These are phyloP conservation scores for Podila horticola DNA, from an alignment of 192 early-diverging fungal species.

Conservation along the genomic window DNA sequence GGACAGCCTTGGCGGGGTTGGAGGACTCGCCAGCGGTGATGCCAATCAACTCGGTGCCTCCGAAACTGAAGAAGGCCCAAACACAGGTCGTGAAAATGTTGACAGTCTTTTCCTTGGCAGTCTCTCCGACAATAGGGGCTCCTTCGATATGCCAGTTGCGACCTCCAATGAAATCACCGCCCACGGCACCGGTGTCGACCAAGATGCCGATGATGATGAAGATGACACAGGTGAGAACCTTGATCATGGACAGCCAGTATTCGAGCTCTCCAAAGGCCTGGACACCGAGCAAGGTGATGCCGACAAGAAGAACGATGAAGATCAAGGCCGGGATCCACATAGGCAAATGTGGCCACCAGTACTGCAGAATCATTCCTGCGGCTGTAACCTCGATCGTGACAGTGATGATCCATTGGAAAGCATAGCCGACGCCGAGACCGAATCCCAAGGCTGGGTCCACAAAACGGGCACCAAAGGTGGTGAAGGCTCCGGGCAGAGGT, in stretches of 20 bases:
- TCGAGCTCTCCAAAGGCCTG: constrained; percentile 86
- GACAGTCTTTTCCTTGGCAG: constrained; percentile 1
- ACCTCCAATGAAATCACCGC: constrained; percentile 58
- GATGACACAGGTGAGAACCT: constrained; percentile 80
- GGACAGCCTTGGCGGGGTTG: constrained; percentile 67
- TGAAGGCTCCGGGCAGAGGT: constrained; percentile 84
- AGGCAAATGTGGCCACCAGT: constrained; percentile 50
- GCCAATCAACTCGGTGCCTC: constrained; percentile 91
- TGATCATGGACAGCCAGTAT: constrained; percentile 84
- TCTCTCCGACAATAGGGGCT: constrained; percentile 67
- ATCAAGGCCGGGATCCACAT: constrained; percentile 46
- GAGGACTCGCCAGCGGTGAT: constrained; percentile 87
- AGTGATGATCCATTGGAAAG: constrained; percentile 65
- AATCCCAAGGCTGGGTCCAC: constrained; percentile 81
- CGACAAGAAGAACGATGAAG: constrained; percentile 67
- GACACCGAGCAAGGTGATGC: constrained; percentile 74
- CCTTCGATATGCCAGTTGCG: constrained; percentile 38
- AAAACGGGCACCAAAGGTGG: constrained; percentile 79
- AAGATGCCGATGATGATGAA: constrained; percentile 84
- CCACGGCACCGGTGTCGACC: constrained; percentile 69
- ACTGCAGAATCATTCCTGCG: constrained; percentile 79
- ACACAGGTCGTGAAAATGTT: constrained; percentile 68
- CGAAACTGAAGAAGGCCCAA: constrained; percentile 81
- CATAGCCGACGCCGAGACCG: constrained; percentile 36
- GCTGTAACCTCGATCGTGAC: constrained; percentile 82